Percentiles rank a stretch among this genome's conserved stretches.
Conservation (phyloP, 2,329 filamentous ascomycete genomes). For the Atkinsonella texensis region DNA sequence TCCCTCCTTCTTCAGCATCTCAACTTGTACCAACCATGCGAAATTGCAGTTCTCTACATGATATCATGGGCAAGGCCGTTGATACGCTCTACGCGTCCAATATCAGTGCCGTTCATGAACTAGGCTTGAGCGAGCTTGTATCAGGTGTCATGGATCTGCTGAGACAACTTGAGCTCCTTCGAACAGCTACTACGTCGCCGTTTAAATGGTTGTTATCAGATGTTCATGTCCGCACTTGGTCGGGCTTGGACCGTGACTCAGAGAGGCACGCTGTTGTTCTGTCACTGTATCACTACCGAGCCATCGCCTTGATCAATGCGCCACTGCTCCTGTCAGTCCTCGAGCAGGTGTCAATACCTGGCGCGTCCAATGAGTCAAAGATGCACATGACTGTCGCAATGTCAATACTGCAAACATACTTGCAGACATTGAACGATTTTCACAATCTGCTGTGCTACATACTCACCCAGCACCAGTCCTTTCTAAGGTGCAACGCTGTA, state of each 20-base stretch:
- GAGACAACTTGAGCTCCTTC: conserved; percentile 10
- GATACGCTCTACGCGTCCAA: conserved; percentile 12
- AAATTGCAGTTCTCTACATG: conserved; percentile 9
- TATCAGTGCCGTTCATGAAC: conserved; percentile 6
- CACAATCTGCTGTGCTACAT: conserved; percentile 11
- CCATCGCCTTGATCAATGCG: conserved; percentile 5
- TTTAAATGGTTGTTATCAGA: conserved; percentile 6
- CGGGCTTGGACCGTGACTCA: conserved; percentile 1
- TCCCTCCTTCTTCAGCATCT: not conserved
- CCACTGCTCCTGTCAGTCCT: conserved; percentile 10
- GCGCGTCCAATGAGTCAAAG: conserved; percentile 1
- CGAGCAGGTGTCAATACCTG: conserved; percentile 8
- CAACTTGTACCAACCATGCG: not conserved
- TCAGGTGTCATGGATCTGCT: conserved; percentile 11
- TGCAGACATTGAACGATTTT: conserved; percentile 11
- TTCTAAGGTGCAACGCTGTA: conserved; percentile 15
- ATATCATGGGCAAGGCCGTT: conserved; percentile 11
- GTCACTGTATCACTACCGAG: conserved; percentile 7
- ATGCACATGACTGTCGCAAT: conserved; percentile 9
- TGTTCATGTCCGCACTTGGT: conserved; percentile 4
- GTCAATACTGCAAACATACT: conserved; percentile 13
- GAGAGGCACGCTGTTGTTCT: conserved; percentile 8
- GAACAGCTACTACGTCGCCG: not conserved
- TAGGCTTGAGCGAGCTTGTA: conserved; percentile 7
- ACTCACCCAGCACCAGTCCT: conserved; percentile 9